phyloP scores from a whole-genome alignment of 164 flowering plant genomes.

The Santalum album region DNA sequence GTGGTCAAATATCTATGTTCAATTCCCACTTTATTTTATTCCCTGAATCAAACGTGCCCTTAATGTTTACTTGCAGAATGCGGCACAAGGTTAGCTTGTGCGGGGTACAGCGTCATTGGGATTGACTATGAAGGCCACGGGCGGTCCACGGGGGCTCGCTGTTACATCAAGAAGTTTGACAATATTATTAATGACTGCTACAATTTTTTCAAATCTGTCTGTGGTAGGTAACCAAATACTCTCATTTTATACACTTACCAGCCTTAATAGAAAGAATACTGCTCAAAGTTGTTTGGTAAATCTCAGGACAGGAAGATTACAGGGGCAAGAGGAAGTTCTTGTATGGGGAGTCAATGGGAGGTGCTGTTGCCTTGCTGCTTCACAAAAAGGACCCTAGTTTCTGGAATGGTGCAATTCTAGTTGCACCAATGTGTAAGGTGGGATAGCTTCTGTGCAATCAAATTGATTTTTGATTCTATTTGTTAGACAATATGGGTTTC shows the following conservation, averaged over 20 bases:
- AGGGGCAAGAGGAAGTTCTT: slow-evolving; percentile 55
- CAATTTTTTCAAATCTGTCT: slow-evolving; percentile 54
- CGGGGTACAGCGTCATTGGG: slow-evolving; percentile 80
- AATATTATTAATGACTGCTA: slow-evolving; percentile 72
- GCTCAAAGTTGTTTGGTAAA: not conserved
- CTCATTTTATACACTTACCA: not conserved
- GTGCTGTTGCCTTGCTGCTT: slow-evolving; percentile 69
- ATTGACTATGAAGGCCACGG: slow-evolving; percentile 96
- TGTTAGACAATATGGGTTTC: too few species aligned
- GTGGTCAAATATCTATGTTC: too few species aligned
- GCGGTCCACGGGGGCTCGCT: slow-evolving; percentile 73
- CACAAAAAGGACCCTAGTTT: slow-evolving; percentile 71
- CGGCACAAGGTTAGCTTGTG: slow-evolving; percentile 55
- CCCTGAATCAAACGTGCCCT: too few species aligned
- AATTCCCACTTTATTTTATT: too few species aligned
- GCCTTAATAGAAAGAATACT: not conserved
- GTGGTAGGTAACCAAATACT: too few species aligned
- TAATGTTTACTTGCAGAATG: slow-evolving; percentile 29
- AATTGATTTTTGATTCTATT: not conserved
- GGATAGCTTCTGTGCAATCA: not conserved
- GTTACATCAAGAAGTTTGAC: slow-evolving; percentile 84
- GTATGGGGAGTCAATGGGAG: slow-evolving; percentile 97
- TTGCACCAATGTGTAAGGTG: slow-evolving; percentile 99
- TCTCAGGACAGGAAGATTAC: slow-evolving; percentile 51
- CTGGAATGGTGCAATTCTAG: slow-evolving; percentile 84